phyloP scores from a whole-genome alignment of 2,329 filamentous ascomycete genomes.

The Allantophomopsis lycopodina region DNA sequence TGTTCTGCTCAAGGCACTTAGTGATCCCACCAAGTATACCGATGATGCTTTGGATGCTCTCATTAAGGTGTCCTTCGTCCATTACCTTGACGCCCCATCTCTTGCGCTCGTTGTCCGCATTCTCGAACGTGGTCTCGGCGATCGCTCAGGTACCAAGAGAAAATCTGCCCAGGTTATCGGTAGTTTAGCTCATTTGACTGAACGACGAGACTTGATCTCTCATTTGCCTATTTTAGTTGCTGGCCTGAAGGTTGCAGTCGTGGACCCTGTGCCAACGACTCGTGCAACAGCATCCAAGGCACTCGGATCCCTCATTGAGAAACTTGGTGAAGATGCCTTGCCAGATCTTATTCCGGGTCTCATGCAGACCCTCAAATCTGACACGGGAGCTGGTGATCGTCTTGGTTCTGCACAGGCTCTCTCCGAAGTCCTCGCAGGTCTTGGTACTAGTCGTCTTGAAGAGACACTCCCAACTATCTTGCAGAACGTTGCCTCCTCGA shows the following conservation, averaged over 20 bases:
- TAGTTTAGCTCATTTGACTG: constrained; percentile 90
- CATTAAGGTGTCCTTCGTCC: constrained; percentile 96
- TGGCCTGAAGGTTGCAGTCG: constrained; percentile 75
- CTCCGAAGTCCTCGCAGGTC: constrained; percentile 86
- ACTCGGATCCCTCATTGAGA: constrained; percentile 91
- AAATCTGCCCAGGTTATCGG: constrained; percentile 97
- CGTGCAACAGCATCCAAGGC: constrained; percentile 93
- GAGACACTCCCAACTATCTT: constrained; percentile 93
- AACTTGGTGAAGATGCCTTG: constrained; percentile 89
- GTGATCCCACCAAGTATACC: constrained; percentile 93
- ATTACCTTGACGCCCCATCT: constrained; percentile 96
- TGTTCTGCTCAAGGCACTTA: constrained; percentile 88
- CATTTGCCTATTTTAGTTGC: constrained; percentile 88
- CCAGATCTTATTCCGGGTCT: constrained; percentile 95
- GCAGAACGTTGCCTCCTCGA: constrained; percentile 87
- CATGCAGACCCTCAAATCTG: constrained; percentile 95
- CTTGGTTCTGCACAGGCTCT: constrained; percentile 93
- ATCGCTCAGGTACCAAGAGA: constrained; percentile 87
- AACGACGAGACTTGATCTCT: constrained; percentile 82
- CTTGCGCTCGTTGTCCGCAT: constrained; percentile 91
- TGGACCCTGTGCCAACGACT: constrained; percentile 93
- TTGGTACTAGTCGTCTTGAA: constrained; percentile 84
- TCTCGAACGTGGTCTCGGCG: constrained; percentile 78
- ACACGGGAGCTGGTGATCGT: constrained; percentile 90
- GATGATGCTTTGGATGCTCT: constrained; percentile 86